Evolutionary conservation across 2,329 filamentous ascomycete species (phyloP).

Genomic region (Fusarium sulawesiense): DNA sequence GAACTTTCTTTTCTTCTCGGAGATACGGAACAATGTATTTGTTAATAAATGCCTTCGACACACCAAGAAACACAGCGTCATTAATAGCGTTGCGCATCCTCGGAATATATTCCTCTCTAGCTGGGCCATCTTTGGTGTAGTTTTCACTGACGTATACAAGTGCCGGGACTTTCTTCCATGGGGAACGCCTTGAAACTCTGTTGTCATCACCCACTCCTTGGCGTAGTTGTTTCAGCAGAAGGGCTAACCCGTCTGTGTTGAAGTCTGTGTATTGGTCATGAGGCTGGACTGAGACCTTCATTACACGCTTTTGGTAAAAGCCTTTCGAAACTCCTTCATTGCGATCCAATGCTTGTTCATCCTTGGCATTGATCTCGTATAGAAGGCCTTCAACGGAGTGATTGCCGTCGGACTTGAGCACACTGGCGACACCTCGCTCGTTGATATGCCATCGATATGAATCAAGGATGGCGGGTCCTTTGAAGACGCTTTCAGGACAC

Average conservation of each 20-base stretch:
- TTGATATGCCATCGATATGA: conserved; percentile 8
- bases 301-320: not conserved
- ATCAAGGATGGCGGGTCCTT: conserved; percentile 7
- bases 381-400: conserved; percentile 8
- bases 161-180: not conserved
- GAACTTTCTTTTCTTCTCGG: not conserved
- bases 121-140: not conserved
- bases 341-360: conserved; percentile 1
- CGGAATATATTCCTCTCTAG: conserved; percentile 4
- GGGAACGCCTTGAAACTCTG: not conserved
- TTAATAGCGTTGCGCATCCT: conserved; percentile 6
- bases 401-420: not conserved
- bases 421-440: conserved; percentile 6
- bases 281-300: not conserved
- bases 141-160: conserved; percentile 6
- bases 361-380: not conserved
- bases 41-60: not conserved
- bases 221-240: not conserved
- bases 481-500: conserved; percentile 11
- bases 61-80: not conserved
- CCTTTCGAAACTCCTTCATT: conserved; percentile 7
- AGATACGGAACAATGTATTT: conserved; percentile 6
- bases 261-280: not conserved
- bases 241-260: not conserved
- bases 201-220: not conserved